Evolutionary conservation across 257 asterid species (phyloP).

Genomic region (Solanum virginianum): DNA sequence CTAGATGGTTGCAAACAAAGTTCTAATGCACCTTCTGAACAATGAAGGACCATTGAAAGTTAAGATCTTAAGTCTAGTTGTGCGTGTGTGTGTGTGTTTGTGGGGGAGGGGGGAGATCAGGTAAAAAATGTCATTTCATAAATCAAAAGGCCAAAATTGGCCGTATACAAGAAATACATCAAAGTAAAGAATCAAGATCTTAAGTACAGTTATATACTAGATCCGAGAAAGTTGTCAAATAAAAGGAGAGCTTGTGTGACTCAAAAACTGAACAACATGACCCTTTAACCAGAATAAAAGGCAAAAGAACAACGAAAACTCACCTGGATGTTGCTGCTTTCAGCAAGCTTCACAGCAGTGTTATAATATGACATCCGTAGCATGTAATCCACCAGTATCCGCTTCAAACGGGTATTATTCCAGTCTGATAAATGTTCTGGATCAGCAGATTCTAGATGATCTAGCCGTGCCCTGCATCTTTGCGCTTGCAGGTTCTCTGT

Average conservation of each 20-base stretch:
- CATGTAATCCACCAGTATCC: constrained; percentile 93
- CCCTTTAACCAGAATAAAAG: background rate
- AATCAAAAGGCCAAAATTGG: too few species aligned
- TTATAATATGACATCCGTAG: constrained; percentile 89
- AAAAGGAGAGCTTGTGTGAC: background rate
- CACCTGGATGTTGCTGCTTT: constrained; percentile 81
- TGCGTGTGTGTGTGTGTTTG: too few species aligned
- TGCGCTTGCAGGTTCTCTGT: constrained; percentile 89
- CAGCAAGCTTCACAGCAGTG: constrained; percentile 82
- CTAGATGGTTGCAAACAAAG: background rate
- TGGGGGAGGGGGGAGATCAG: too few species aligned
- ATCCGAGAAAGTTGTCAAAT: background rate
- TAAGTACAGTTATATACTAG: background rate
- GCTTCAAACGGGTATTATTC: constrained; percentile 60
- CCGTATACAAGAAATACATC: too few species aligned
- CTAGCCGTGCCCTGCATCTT: constrained; percentile 74
- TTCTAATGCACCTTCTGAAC: background rate
- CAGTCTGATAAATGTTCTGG: constrained; percentile 60
- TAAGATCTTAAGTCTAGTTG: background rate
- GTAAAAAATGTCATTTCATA: too few species aligned
- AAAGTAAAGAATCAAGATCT: too few species aligned
- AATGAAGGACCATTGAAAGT: background rate
- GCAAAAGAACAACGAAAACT: background rate
- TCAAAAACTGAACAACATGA: background rate
- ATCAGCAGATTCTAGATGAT: constrained; percentile 78